A percentile compares a stretch with the other conserved stretches of the same genome.
These are phyloP conservation scores for Novymonas esmeraldas DNA, from an alignment of 208 protist species.

Conservation along the genomic window DNA sequence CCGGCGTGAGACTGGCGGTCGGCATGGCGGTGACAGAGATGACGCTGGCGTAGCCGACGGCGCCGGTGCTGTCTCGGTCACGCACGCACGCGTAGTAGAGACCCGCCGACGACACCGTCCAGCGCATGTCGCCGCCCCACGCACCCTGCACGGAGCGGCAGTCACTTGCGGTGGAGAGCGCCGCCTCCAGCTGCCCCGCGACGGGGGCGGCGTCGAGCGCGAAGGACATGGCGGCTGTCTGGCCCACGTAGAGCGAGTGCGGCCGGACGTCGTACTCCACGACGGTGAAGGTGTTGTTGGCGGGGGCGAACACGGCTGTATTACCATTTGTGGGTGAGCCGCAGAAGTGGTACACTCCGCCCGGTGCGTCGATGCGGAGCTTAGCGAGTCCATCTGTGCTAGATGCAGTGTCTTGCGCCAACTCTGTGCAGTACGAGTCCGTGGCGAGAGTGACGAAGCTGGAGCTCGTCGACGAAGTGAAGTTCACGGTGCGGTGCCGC, in stretches of 20 bases:
- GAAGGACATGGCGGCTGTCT: constrained; percentile 1
- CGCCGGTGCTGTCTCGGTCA: not conserved
- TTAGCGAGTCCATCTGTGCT: not conserved
- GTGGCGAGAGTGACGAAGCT: no score
- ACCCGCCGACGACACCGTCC: constrained; percentile 24
- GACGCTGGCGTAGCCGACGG: constrained; percentile 21
- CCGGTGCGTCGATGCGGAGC: not conserved
- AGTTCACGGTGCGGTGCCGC: constrained; percentile 3
- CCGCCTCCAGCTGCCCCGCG: not conserved
- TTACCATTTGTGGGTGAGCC: not conserved
- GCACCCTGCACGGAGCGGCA: not conserved
- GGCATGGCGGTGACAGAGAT: constrained; percentile 36
- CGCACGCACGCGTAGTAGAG: constrained; percentile 54
- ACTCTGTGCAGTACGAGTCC: not conserved
- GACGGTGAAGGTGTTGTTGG: constrained; percentile 1
- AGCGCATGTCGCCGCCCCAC: constrained; percentile 7
- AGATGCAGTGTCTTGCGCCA: no score
- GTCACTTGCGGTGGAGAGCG: constrained; percentile 2
- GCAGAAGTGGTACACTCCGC: constrained; percentile 8
- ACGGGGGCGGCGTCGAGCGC: not conserved
- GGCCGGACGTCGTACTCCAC: constrained; percentile 12
- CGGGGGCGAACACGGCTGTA: not conserved
- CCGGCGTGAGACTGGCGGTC: constrained; percentile 21
- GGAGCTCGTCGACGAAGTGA: not conserved
- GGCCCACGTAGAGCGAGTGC: constrained; percentile 6